A percentile compares a stretch with the other conserved stretches of the same genome.
Conservation (phyloP, 768 basidiomycete genomes). For the Fomitopsis serialis region DNA sequence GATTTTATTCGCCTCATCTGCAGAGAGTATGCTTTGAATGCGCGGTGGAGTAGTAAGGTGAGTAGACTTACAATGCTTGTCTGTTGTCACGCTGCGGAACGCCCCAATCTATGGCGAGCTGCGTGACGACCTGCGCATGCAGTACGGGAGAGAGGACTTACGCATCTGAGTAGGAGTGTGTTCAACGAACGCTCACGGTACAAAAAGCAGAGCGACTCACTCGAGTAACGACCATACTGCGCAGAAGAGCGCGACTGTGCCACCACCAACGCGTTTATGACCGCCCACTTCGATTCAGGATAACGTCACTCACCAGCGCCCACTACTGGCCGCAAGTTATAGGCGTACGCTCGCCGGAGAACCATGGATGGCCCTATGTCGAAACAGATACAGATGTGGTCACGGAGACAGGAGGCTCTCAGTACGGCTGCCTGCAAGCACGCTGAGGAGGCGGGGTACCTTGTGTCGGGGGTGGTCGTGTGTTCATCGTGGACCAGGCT, state of each 20-base stretch:
- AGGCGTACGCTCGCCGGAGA: conserved; percentile 34
- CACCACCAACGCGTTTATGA: neutral
- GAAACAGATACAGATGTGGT: neutral
- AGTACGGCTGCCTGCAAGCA: neutral
- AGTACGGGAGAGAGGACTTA: neutral
- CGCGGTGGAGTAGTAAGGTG: too few species aligned
- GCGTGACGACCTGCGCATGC: neutral
- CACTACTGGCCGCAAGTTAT: conserved; percentile 59
- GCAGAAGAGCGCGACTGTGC: conserved; percentile 35
- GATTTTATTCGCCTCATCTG: conserved; percentile 38
- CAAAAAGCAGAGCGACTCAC: conserved; percentile 37
- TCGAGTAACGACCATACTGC: conserved; percentile 58
- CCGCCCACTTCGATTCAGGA: neutral
- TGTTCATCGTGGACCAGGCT: neutral
- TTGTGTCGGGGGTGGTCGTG: neutral
- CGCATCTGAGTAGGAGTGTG: too few species aligned
- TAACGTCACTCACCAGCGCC: conserved; percentile 24
- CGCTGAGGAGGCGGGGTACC: neutral
- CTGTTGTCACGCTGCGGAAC: conserved; percentile 49
- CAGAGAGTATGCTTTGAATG: conserved; percentile 19
- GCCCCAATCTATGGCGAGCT: conserved; percentile 44
- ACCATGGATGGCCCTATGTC: conserved; percentile 32
- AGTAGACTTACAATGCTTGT: conserved; percentile 34
- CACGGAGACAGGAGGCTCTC: neutral
- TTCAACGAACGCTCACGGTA: too few species aligned